Evolutionary conservation across 148 eudicot species (phyloP).

Genomic region (Dysphania ambrosioides): DNA sequence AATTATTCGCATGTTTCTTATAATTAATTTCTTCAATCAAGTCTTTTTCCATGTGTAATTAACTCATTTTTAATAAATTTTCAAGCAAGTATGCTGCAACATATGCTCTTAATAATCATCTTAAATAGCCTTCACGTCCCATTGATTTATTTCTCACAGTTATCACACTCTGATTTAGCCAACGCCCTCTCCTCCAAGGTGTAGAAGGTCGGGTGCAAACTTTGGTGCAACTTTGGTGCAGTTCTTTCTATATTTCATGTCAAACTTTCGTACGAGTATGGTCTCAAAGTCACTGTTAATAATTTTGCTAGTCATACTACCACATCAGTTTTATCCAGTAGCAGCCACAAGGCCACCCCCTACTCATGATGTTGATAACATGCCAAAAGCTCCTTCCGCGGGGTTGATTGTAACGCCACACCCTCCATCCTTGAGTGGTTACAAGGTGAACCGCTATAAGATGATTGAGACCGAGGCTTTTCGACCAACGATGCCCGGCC

Average conservation of each 20-base stretch:
- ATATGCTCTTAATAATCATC: too few species aligned
- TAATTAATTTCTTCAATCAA: too few species aligned
- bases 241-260: conserved; percentile 2
- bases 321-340: not conserved
- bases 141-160: too few species aligned
- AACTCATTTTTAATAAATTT: too few species aligned
- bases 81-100: too few species aligned
- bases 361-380: not conserved
- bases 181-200: too few species aligned
- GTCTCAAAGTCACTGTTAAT: too few species aligned
- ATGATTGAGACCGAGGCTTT: conserved; percentile 36
- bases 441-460: conserved; percentile 35
- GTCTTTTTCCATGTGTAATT: too few species aligned
- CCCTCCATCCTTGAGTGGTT: conserved; percentile 4
- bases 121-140: too few species aligned
- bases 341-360: conserved; percentile 22
- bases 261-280: not conserved
- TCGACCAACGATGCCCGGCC: conserved; percentile 52
- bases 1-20: conserved; percentile 38
- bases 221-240: too few species aligned
- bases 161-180: too few species aligned
- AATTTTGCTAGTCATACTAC: conserved; percentile 1
- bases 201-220: too few species aligned
- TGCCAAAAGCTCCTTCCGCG: conserved; percentile 17
- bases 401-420: conserved; percentile 12